Evolutionary conservation across 2,329 filamentous ascomycete genomes (phyloP).

Genomic region (Claviceps purpurea): DNA sequence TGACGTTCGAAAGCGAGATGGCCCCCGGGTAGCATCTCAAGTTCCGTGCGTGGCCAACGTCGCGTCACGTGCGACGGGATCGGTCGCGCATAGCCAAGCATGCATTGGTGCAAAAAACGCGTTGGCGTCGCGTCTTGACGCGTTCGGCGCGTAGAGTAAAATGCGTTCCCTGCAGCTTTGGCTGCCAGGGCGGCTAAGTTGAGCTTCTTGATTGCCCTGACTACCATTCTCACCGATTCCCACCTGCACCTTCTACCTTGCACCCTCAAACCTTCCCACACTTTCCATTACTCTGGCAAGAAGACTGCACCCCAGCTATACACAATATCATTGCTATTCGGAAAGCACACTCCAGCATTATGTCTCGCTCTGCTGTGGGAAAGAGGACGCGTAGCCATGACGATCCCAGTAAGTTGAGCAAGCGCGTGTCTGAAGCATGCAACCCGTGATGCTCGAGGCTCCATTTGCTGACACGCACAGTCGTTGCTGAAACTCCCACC

Average conservation of each 20-base stretch:
- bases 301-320: slow-evolving; percentile 2
- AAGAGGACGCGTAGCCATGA: slow-evolving; percentile 20
- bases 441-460: neutral
- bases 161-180: slow-evolving; percentile 6
- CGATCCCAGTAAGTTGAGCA: slow-evolving; percentile 16
- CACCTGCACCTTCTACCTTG: neutral
- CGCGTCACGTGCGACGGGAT: slow-evolving; percentile 4
- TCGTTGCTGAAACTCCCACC: slow-evolving; percentile 19
- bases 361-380: slow-evolving; percentile 20
- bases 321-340: slow-evolving; percentile 1
- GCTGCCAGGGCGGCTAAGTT: neutral
- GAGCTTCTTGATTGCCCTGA: neutral
- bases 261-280: neutral
- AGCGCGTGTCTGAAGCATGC: neutral
- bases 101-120: slow-evolving; percentile 17
- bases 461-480: slow-evolving; percentile 9
- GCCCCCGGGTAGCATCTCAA: neutral
- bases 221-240: neutral
- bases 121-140: slow-evolving; percentile 17
- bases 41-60: neutral
- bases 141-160: slow-evolving; percentile 11
- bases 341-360: slow-evolving; percentile 11
- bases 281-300: neutral
- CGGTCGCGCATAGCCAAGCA: slow-evolving; percentile 12
- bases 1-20: too few species aligned